Evolutionary conservation across 805 yeast genomes (phyloP), one percentile per base, ranked within the genome.

Genomic region (Candida cerambycidarum): DNA sequence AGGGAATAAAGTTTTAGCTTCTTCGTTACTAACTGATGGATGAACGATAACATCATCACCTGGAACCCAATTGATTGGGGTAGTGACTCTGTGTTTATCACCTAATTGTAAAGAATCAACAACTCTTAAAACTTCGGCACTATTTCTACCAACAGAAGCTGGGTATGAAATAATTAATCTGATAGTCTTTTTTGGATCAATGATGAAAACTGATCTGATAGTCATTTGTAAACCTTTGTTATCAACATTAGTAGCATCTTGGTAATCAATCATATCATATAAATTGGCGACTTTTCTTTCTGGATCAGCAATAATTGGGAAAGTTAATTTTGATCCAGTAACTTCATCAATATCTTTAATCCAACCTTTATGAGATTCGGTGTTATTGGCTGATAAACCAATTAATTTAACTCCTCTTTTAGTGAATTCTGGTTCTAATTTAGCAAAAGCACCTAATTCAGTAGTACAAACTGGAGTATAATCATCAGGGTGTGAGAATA

Each of bases 381-480:
- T 75, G 54, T 79, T 83, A 67, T 89, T 90, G 48, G 96, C 92
- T 42, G 95, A 85, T 55, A 89, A 74, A 50, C 97, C 97, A 66
- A 89, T 85, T 67, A 89, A 77, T 74, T 89, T 89, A 62, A 84
- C 86, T 61, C 80, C 80, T 75, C 97, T 82, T 69, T 83, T 75
- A 60, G 83, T 81, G 58, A 89, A 89, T 66, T 89, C 96, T 42
- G 89, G 88, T 73, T 88, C 86, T 69, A 89, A 79, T 57, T 82
- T 78, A 51, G 96, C 89, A 58, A 89, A 90, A 15, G 96, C 96
- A 54, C 97, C 96, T 61, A 89, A 77, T 73, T 89, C 97, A 44
- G 97, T 89, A 59, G 97, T 90, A 69, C 97, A 89, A 43, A 89
- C 96, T 37, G 97, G 97, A 14, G 97, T 89, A 76, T 88, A 90